Evolutionary conservation across 2,329 filamentous ascomycete genomes (phyloP), one percentile per base, ranked within the genome.

Genomic region (Eutypa lata): DNA sequence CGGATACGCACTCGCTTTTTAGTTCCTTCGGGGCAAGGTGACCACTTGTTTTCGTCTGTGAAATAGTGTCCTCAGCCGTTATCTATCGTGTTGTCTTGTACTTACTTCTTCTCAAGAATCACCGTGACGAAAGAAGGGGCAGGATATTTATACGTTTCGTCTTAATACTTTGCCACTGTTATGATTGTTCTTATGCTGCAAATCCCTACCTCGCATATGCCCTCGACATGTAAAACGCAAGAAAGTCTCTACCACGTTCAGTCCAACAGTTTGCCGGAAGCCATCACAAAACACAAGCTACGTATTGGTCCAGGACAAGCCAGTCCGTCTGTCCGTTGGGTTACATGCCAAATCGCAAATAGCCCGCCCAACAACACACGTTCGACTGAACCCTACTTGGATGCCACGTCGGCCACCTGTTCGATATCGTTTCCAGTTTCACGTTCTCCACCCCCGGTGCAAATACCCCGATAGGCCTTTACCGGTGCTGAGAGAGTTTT

Each of bases 351-450:
- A 59, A 61, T 60, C 57, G 54, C 63, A 60, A 57, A 57, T 55
- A 62, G 56, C 58, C 59, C 54, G 61, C 62, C 61, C 61, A 62
- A 61, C 59, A 61, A 38, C 35, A 38, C 35, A 38, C 59, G 53
- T 57, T 59, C 57, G 51, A 53, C 63, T 57, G 56, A 61, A 61
- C 57, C 58, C 59, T 66, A 57, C 59, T 59, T 61, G 63, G 60
- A 62, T 68, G 67, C 67, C 67, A 69, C 67, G 67, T 68, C 65
- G 65, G 61, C 61, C 59, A 53, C 55, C 58, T 59, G 53, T 62
- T 61, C 57, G 58, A 61, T 60, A 61, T 64, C 57, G 58, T 18
- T 57, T 60, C 26, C 61, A 60, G 61, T 55, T 62, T 13, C 21
- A 57, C 58, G 48, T 61, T 65, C 65, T 63, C 65, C 65, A 65